Evolutionary conservation across 2,329 filamentous ascomycete species (phyloP).

Genomic region (Monosporascus ibericus): DNA sequence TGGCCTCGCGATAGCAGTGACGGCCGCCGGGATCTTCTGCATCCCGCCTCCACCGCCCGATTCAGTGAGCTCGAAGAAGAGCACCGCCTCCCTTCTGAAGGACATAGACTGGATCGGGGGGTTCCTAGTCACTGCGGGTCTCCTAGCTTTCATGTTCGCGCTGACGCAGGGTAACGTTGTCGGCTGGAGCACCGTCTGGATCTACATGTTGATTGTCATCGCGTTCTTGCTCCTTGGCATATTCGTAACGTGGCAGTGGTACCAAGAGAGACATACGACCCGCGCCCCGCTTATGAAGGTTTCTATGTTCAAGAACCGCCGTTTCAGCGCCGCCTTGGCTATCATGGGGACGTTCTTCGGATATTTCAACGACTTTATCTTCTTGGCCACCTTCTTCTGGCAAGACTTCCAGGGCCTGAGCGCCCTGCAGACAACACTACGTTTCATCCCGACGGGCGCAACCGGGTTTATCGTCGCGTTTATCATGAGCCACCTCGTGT

Average conservation of each 20-base stretch:
- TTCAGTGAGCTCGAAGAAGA: conserved; percentile 11
- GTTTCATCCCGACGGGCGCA: conserved; percentile 62
- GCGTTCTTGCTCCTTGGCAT: conserved; percentile 48
- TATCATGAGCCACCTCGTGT: conserved; percentile 49
- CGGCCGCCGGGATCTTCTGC: conserved; percentile 50
- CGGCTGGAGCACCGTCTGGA: conserved; percentile 60
- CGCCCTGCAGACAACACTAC: conserved; percentile 60
- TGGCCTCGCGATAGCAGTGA: conserved; percentile 51
- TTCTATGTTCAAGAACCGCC: conserved; percentile 53
- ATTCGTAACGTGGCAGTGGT: conserved; percentile 57
- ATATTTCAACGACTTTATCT: conserved; percentile 61
- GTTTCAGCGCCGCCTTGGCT: conserved; percentile 57
- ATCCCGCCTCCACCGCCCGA: conserved; percentile 47
- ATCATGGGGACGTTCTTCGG: conserved; percentile 63
- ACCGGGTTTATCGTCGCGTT: conserved; percentile 52
- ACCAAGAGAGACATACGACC: conserved; percentile 46
- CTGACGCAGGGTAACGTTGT: conserved; percentile 64
- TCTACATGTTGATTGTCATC: conserved; percentile 53
- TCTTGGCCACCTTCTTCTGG: conserved; percentile 65
- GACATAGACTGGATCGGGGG: conserved; percentile 64
- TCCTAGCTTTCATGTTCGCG: conserved; percentile 59
- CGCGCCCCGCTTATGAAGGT: conserved; percentile 59
- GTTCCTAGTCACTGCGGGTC: conserved; percentile 53
- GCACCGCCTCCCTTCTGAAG: conserved; percentile 29
- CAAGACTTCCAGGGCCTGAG: conserved; percentile 59